Percentiles rank a stretch among this genome's conserved stretches.
Evolutionary conservation across 257 asterid genomes (phyloP).

Genomic region (Vinca minor): DNA sequence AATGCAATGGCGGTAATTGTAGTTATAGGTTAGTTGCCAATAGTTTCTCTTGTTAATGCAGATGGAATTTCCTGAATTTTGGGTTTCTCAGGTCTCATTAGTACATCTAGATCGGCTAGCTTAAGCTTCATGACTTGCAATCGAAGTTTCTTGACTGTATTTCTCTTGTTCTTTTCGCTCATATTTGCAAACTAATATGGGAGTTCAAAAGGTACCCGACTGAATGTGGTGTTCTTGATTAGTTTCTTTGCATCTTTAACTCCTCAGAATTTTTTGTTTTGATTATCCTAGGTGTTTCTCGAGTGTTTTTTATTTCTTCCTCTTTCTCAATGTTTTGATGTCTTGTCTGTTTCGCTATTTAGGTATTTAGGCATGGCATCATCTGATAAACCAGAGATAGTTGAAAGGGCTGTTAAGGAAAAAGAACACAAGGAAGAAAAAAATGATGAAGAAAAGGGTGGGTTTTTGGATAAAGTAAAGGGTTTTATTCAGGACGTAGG

Average conservation of each 20-base stretch:
- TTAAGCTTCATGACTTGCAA: background rate
- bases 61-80: background rate
- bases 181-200: background rate
- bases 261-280: background rate
- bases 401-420: constrained; percentile 42
- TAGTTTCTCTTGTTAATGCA: background rate
- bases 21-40: background rate
- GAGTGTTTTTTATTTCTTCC: background rate
- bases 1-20: background rate
- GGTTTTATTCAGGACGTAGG: constrained; percentile 80
- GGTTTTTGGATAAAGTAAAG: constrained; percentile 73
- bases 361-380: constrained; percentile 56
- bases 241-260: background rate
- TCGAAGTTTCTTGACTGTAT: background rate
- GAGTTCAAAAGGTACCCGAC: background rate
- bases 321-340: background rate
- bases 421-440: constrained; percentile 45
- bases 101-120: background rate
- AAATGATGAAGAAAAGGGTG: constrained; percentile 57
- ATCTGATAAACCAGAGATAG: constrained; percentile 38
- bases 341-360: background rate
- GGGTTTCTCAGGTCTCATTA: background rate
- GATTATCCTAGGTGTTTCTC: background rate
- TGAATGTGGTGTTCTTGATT: background rate
- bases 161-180: background rate